A percentile compares a stretch with the other conserved stretches of the same genome.
Conservation (phyloP, 768 basidiomycete genomes). For the Russula foetens region DNA sequence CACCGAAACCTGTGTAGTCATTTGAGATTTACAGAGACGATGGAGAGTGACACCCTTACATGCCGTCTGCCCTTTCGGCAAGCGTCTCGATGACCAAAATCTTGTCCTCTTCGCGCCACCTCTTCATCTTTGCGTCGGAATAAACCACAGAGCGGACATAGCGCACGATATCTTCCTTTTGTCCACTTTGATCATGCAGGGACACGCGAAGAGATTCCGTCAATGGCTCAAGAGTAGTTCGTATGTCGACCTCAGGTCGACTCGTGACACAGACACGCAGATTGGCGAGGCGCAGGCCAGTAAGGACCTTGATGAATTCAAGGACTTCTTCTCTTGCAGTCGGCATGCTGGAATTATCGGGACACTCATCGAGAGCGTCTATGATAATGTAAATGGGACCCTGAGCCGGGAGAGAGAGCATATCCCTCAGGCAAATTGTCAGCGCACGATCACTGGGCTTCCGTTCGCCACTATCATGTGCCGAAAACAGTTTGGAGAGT, state of each 20-base stretch:
- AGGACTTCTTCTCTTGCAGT: not conserved
- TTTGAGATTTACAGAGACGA: not conserved
- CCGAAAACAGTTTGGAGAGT: not conserved
- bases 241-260: no score
- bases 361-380: no score
- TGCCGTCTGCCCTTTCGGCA: not conserved
- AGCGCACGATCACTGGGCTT: not conserved
- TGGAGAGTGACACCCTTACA: not conserved
- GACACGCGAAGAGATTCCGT: no score
- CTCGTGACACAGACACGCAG: not conserved
- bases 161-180: not conserved
- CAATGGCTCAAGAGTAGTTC: no score
- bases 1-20: not conserved
- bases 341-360: not conserved
- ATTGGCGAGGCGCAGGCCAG: not conserved
- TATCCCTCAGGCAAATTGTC: not conserved
- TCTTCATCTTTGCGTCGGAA: not conserved
- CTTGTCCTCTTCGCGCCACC: conserved; percentile 1
- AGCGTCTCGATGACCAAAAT: not conserved
- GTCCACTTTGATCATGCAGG: no score
- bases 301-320: not conserved
- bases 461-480: not conserved
- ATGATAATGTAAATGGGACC: not conserved
- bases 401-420: not conserved
- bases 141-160: not conserved